Base-by-base conservation (phyloP, 2,329 filamentous ascomycete species). In the Fusarium sp. region DNA sequence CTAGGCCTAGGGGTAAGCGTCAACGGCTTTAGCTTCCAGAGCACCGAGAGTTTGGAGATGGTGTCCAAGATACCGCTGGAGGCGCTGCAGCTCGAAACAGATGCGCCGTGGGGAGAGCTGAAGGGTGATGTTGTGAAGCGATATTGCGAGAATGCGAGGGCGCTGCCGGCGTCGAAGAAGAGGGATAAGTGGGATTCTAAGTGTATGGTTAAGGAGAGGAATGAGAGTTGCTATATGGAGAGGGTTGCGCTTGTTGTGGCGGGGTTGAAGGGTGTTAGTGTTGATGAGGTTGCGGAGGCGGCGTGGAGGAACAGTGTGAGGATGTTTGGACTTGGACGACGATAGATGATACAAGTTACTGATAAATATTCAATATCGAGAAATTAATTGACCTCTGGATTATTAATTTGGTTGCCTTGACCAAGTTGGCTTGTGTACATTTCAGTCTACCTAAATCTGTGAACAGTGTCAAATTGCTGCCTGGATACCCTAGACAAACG, bases 181-280 rank as follows among this genome's bases (percentile, higher is more conserved):
- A 81, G 78, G 63, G 82, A 84, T 42, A 85, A 83, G 66, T 86
- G 82, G 63, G 77, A 81, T 46, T 35, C 63, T 10, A 79, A 77
- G 0, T 74, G 75, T 31, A 84, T 85, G 81, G 77, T 86, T 3
- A 86, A 85, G 66, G 81, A 81, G 57, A 73, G 82, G 39, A 85
- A 85, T 61, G 83, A 86, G 68, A 85, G 83, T 46, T 85, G 83
- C 63, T 74, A 73, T 0, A 82, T 86, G 14, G 80, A 80, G 39
- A 74, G 79, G 43, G 82, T 86, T 33, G 83, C 81, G 1, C 74
- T 79, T 47, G 73, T 84, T 2, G 82, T 85, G 6, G 83, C 83
- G 4, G 83, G 83, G 10, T 54, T 86, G 48, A 84, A 82, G 59
- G 82, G 79, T 1, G 39, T 80, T 3, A 40, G 66, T 3, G 76